phyloP scores from a whole-genome alignment of 2,329 filamentous ascomycete genomes.

The Clarireedia homoeocarpa region DNA sequence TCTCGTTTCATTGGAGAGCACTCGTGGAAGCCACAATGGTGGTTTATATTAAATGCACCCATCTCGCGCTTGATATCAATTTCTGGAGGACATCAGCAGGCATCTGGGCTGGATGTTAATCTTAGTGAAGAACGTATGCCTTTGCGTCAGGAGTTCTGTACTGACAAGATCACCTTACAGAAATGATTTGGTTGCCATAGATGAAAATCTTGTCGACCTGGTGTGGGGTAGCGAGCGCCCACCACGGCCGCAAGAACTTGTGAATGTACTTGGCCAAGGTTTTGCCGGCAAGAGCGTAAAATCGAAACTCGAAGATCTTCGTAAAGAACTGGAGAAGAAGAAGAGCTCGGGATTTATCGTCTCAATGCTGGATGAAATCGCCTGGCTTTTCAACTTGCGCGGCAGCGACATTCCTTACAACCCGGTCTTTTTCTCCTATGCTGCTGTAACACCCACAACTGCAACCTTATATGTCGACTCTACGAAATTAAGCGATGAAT shows the following conservation, averaged over 20 bases:
- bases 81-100: neutral
- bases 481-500: constrained; percentile 64
- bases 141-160: neutral
- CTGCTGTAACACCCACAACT: constrained; percentile 68
- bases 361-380: constrained; percentile 92
- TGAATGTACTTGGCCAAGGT: constrained; percentile 62
- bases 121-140: too few species aligned
- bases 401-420: constrained; percentile 96
- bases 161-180: neutral
- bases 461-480: constrained; percentile 81
- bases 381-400: constrained; percentile 96
- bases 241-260: constrained; percentile 63
- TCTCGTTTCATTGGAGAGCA: neutral
- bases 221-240: constrained; percentile 79
- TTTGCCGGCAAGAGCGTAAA: constrained; percentile 77
- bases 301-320: constrained; percentile 75
- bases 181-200: constrained; percentile 59
- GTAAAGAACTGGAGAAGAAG: constrained; percentile 88
- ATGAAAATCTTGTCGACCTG: constrained; percentile 79
- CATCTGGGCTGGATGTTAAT: neutral
- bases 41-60: too few species aligned
- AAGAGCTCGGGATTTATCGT: constrained; percentile 81
- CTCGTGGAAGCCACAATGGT: too few species aligned
- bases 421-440: constrained; percentile 97
- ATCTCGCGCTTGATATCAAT: too few species aligned